Evolutionary conservation across 1,284 basidiomycete genomes (phyloP).

Genomic region (Moesziomyces parantarcticus): DNA sequence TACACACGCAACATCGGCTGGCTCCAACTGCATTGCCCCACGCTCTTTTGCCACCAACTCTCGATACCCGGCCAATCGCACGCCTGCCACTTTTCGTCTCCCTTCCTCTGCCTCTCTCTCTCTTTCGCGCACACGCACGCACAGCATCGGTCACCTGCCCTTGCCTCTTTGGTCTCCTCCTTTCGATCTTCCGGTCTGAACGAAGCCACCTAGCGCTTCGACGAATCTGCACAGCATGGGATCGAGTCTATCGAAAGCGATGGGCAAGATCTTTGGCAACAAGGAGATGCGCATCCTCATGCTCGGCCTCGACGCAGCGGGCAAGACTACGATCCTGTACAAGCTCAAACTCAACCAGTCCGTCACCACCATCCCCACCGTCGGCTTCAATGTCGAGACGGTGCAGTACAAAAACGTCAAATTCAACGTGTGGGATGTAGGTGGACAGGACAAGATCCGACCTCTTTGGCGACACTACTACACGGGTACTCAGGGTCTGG

Average conservation of each 20-base stretch:
- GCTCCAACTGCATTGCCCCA: background rate
- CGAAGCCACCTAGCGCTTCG: background rate
- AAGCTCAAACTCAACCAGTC: slow-evolving; percentile 99
- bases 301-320: slow-evolving; percentile 95
- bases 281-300: slow-evolving; percentile 92
- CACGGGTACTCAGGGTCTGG: slow-evolving; percentile 74
- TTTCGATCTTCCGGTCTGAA: background rate
- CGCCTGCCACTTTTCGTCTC: too few species aligned
- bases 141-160: background rate
- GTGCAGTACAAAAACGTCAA: slow-evolving; percentile 70
- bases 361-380: slow-evolving; percentile 98
- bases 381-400: slow-evolving; percentile 73
- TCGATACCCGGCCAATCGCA: background rate
- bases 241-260: slow-evolving; percentile 74
- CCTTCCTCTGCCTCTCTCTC: too few species aligned
- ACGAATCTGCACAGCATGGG: slow-evolving; percentile 46
- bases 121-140: background rate
- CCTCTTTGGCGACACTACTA: slow-evolving; percentile 93
- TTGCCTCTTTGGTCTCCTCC: background rate
- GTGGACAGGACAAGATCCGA: slow-evolving; percentile 70
- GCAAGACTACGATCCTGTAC: slow-evolving; percentile 84
- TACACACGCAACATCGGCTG: background rate
- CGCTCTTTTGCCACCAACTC: background rate
- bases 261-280: slow-evolving; percentile 93
- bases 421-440: slow-evolving; percentile 68